Evolutionary conservation across 257 asterid species (phyloP).

Genomic region (Solanum virginianum): DNA sequence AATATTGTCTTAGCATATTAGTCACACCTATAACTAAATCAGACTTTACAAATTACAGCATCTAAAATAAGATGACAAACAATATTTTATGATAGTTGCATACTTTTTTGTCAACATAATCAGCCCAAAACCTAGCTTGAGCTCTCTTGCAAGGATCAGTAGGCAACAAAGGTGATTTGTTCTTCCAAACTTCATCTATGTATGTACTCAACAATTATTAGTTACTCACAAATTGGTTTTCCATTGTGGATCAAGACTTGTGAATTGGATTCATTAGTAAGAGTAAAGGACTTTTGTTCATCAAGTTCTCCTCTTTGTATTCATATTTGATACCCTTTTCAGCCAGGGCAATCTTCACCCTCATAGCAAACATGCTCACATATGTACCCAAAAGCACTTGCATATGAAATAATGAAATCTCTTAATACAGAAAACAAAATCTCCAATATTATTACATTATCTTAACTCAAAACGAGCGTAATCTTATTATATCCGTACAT

Average conservation of each 20-base stretch:
- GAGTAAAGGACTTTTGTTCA: conserved; percentile 5
- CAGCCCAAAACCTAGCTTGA: conserved; percentile 27
- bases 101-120: conserved; percentile 18
- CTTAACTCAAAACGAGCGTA: not conserved
- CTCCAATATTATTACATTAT: not conserved
- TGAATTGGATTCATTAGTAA: conserved; percentile 27
- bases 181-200: conserved; percentile 23
- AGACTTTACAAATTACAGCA: not conserved
- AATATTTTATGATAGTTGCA: not conserved
- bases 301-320: conserved; percentile 1
- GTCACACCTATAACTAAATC: not conserved
- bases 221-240: conserved; percentile 8
- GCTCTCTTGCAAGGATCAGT: conserved; percentile 19
- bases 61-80: not conserved
- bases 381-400: conserved; percentile 4
- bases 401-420: not conserved
- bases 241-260: conserved; percentile 24
- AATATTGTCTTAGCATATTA: not conserved
- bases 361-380: conserved; percentile 16
- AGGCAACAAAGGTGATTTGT: conserved; percentile 9
- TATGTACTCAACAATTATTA: conserved; percentile 14
- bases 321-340: conserved; percentile 11
- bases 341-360: conserved; percentile 14
- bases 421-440: not conserved
- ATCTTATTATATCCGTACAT: not conserved